Percentiles rank a stretch among this genome's conserved stretches.
These are phyloP conservation scores for Paraphoma sp. DNA, from an alignment of 2,329 filamentous ascomycete species.

Conservation along the genomic window DNA sequence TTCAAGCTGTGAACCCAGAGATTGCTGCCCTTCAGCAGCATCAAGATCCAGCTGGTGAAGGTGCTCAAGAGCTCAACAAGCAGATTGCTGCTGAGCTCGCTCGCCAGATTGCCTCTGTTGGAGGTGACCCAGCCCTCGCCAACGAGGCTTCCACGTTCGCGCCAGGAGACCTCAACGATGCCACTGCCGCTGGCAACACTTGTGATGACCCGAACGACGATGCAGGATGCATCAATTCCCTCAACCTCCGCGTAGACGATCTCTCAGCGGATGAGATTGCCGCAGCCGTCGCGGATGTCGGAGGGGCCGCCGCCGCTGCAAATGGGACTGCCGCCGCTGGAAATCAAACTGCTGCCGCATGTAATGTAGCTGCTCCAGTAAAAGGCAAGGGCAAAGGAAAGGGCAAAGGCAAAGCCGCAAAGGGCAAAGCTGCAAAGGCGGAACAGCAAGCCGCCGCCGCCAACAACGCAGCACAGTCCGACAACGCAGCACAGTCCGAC, in stretches of 20 bases:
- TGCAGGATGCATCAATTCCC: slow-evolving; percentile 62
- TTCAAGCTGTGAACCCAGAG: slow-evolving; percentile 67
- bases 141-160: slow-evolving; percentile 69
- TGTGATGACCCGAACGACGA: slow-evolving; percentile 58
- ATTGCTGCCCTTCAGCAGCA: slow-evolving; percentile 69
- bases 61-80: slow-evolving; percentile 66
- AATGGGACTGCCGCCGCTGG: slow-evolving; percentile 7
- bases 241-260: slow-evolving; percentile 61
- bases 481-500: not conserved
- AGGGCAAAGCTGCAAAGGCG: not conserved
- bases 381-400: slow-evolving; percentile 1
- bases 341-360: not conserved
- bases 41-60: slow-evolving; percentile 69
- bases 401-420: not conserved
- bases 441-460: not conserved
- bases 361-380: not conserved
- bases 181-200: slow-evolving; percentile 60
- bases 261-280: slow-evolving; percentile 60
- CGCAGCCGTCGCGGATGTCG: slow-evolving; percentile 52
- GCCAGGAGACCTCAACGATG: slow-evolving; percentile 62
- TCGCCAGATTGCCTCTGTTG: slow-evolving; percentile 65
- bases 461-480: not conserved
- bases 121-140: slow-evolving; percentile 67
- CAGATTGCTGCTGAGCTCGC: slow-evolving; percentile 66
- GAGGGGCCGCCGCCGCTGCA: slow-evolving; percentile 27